phyloP scores from a whole-genome alignment of 768 basidiomycete species.

The Mycena amicta region DNA sequence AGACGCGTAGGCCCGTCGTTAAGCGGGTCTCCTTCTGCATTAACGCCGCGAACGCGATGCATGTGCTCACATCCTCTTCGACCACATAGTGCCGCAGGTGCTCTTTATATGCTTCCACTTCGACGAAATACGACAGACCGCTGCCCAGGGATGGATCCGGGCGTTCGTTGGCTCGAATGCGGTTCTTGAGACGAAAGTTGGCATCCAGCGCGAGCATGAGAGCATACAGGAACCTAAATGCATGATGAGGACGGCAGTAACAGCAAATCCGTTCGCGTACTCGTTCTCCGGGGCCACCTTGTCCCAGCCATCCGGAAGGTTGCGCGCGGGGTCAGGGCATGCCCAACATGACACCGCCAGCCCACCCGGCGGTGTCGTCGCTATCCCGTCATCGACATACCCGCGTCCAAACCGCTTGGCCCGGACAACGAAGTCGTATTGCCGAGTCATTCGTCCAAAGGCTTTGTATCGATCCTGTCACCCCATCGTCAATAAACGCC shows the following conservation, averaged over 20 bases:
- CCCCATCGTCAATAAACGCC: background rate
- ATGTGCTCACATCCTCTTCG: constrained; percentile 11
- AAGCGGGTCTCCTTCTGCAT: background rate
- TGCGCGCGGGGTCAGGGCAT: constrained; percentile 15
- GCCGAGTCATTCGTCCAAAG: background rate
- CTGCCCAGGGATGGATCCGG: constrained; percentile 15
- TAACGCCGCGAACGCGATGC: background rate
- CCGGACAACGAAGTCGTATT: background rate
- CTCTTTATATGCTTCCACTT: constrained; percentile 11
- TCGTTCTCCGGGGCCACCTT: background rate
- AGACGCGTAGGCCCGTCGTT: background rate
- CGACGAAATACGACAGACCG: constrained; percentile 18
- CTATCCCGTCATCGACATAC: background rate
- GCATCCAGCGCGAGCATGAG: constrained; percentile 19
- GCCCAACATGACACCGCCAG: constrained; percentile 19
- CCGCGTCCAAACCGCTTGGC: constrained; percentile 15
- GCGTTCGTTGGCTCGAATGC: constrained; percentile 4
- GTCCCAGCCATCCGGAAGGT: constrained; percentile 22
- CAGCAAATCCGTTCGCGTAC: background rate
- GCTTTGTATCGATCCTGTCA: constrained; percentile 7
- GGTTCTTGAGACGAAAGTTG: constrained; percentile 24
- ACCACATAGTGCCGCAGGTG: constrained; percentile 7
- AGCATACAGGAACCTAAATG: constrained; percentile 14
- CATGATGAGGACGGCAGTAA: background rate
- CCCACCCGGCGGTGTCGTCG: background rate